phyloP scores from a whole-genome alignment of 768 basidiomycete genomes.

The Boletus subparvulus region DNA sequence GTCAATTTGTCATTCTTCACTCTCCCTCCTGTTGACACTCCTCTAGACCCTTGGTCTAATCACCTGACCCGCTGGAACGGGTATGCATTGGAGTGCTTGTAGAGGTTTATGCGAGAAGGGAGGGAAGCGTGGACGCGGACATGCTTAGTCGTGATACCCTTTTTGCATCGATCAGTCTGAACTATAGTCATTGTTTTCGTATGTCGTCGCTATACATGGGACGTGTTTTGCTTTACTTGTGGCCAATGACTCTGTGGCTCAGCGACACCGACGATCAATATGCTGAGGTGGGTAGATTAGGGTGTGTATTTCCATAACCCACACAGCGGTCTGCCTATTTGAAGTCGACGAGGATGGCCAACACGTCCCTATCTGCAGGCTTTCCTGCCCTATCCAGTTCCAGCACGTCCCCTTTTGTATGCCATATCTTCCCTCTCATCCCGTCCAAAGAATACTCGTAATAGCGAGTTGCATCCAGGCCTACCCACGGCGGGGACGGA shows the following conservation, averaged over 20 bases:
- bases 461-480: neutral
- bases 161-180: neutral
- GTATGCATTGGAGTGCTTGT: neutral
- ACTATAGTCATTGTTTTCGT: neutral
- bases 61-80: neutral
- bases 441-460: constrained; percentile 14
- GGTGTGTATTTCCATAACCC: neutral
- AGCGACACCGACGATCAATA: neutral
- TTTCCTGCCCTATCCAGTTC: neutral
- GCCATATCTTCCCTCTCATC: constrained; percentile 14
- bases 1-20: neutral
- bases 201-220: neutral
- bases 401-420: constrained; percentile 2
- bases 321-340: neutral
- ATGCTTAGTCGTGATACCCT: constrained; percentile 4
- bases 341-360: constrained; percentile 14
- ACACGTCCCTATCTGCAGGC: constrained; percentile 1
- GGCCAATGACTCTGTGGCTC: neutral
- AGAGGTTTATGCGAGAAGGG: neutral
- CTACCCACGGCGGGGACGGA: constrained; percentile 5
- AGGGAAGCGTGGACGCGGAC: neutral
- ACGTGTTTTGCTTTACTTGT: neutral
- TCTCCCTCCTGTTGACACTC: neutral
- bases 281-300: neutral
- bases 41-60: constrained; percentile 3